These are phyloP conservation scores for Mediolabrus comicus DNA, from an alignment of 108 stramenopile species.

Conservation along the genomic window DNA sequence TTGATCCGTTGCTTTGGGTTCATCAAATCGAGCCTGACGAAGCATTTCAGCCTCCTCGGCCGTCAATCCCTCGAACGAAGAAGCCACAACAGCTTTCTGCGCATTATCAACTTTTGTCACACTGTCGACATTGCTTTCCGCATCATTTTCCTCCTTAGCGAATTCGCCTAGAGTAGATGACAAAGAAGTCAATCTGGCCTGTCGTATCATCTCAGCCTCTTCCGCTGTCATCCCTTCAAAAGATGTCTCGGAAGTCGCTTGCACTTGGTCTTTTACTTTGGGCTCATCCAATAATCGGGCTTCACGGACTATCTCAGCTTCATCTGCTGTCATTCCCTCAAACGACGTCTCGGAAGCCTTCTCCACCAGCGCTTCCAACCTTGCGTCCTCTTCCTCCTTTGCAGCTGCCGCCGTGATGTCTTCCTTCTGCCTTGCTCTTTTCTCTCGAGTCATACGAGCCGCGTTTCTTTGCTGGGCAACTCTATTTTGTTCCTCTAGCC, in stretches of 20 bases:
- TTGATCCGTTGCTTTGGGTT: neutral
- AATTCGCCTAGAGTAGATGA: too few relatives aligned
- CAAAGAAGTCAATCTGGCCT: too few relatives aligned
- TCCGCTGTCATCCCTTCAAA: neutral
- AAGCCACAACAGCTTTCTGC: too few relatives aligned
- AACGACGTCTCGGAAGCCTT: neutral
- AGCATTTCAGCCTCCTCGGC: neutral
- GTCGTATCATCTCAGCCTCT: neutral
- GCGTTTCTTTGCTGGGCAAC: neutral
- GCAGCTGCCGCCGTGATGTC: too few relatives aligned
- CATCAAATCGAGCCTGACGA: neutral
- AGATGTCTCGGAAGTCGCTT: neutral
- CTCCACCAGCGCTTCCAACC: neutral
- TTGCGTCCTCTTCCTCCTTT: neutral
- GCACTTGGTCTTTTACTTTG: neutral
- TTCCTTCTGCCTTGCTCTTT: too few relatives aligned
- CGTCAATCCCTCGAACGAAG: too few relatives aligned
- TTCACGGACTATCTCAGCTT: neutral
- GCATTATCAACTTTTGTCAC: too few relatives aligned
- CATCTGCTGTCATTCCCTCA: neutral
- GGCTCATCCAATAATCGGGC: neutral
- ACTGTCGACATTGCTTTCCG: too few relatives aligned
- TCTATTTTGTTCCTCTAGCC: neutral
- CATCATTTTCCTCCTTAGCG: too few relatives aligned
- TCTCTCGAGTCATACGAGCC: neutral